Conservation (phyloP, 225 moss, liverwort and hornwort genomes). For the Rhytidiadelphus loreus region DNA sequence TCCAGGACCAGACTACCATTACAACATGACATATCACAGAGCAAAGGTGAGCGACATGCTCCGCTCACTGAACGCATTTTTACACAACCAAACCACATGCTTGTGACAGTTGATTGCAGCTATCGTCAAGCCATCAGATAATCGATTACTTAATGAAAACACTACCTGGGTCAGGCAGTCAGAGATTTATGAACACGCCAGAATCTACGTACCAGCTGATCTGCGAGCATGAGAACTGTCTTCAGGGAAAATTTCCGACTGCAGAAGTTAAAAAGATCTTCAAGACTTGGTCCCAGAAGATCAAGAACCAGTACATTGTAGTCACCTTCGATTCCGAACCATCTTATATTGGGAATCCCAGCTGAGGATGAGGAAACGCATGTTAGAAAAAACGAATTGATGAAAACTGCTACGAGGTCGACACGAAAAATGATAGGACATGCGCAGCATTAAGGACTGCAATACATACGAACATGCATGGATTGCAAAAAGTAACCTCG, state of each 20-base stretch:
- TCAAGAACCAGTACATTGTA: slow-evolving; percentile 47
- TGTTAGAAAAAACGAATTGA: not conserved
- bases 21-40: not conserved
- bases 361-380: slow-evolving; percentile 1
- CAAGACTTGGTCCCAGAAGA: slow-evolving; percentile 43
- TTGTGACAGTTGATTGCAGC: not conserved
- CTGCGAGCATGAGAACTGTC: slow-evolving; percentile 49
- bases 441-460: not conserved
- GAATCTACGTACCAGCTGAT: slow-evolving; percentile 26
- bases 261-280: slow-evolving; percentile 47
- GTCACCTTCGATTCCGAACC: slow-evolving; percentile 40
- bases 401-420: not conserved
- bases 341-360: slow-evolving; percentile 43
- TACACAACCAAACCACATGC: not conserved
- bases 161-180: not conserved
- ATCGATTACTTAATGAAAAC: not conserved
- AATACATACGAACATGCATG: not conserved
- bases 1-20: not conserved
- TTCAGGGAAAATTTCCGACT: slow-evolving; percentile 41
- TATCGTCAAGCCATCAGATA: not conserved
- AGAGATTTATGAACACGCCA: not conserved
- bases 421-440: not conserved
- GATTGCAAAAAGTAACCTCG: not conserved
- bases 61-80: not conserved
- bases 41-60: not conserved